These are phyloP conservation scores for Neurospora intermedia DNA, from an alignment of 495 filamentous ascomycete genomes.

Conservation along the genomic window DNA sequence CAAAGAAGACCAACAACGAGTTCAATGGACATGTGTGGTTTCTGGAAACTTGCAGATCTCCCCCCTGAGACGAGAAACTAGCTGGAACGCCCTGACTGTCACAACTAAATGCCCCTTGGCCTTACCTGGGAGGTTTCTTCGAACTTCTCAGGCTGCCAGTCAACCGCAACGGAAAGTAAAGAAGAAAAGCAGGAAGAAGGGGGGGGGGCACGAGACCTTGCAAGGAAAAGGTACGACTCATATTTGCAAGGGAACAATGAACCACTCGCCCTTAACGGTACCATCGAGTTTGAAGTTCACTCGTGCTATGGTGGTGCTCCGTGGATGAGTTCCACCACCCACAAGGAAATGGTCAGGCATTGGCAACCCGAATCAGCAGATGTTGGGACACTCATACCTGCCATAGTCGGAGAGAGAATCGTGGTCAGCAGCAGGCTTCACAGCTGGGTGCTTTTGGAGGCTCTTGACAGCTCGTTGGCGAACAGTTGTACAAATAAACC, in stretches of 20 bases:
- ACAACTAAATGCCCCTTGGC: neutral
- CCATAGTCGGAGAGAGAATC: neutral
- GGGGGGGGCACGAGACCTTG: neutral
- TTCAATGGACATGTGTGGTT: neutral
- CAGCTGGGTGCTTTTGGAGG: conserved; percentile 3
- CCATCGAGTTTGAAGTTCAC: conserved; percentile 1
- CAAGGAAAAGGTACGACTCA: conserved; percentile 47
- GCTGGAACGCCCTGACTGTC: neutral
- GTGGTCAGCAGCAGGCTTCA: conserved; percentile 7
- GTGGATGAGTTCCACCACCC: conserved; percentile 15
- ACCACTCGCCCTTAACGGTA: conserved; percentile 60
- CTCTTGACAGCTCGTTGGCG: neutral
- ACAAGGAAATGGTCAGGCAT: neutral
- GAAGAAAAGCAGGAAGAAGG: neutral
- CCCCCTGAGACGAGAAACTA: neutral
- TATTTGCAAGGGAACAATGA: conserved; percentile 76
- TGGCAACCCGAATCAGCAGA: conserved; percentile 4
- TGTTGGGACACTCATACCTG: neutral
- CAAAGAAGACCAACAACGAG: neutral
- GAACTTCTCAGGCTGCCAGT: neutral
- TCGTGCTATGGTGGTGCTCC: neutral
- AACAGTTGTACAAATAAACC: neutral
- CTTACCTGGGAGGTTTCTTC: neutral
- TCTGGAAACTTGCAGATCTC: neutral
- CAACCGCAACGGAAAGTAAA: neutral